Evolutionary conservation across 305 asterid species (phyloP).

Genomic region (Fraxinus sp.): DNA sequence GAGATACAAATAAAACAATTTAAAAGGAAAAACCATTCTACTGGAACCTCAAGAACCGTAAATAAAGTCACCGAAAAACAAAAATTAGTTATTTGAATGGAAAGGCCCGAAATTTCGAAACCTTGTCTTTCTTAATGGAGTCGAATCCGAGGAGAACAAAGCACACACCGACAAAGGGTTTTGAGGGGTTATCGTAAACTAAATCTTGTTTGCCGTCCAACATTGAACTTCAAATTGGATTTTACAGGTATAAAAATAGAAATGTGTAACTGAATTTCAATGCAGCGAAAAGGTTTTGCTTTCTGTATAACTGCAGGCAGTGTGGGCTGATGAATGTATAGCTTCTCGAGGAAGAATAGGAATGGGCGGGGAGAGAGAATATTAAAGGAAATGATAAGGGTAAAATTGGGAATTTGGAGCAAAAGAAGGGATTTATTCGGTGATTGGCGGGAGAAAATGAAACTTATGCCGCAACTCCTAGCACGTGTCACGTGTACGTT

Average conservation of each 20-base stretch:
- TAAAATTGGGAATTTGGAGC: constrained; percentile 23
- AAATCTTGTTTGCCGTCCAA: constrained; percentile 31
- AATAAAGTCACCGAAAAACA: not conserved
- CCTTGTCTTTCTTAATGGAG: constrained; percentile 44
- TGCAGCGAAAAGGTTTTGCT: not conserved
- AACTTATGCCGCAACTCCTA: not conserved
- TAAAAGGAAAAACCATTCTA: not conserved
- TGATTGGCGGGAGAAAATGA: not conserved
- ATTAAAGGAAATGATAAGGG: constrained; percentile 24
- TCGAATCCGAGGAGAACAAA: constrained; percentile 66
- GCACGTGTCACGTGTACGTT: not conserved
- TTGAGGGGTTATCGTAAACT: constrained; percentile 37
- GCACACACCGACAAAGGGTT: constrained; percentile 50
- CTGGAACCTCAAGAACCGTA: not conserved
- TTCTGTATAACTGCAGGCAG: constrained; percentile 4
- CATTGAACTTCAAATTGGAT: constrained; percentile 25
- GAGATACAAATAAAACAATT: not conserved
- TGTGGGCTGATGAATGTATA: constrained; percentile 10
- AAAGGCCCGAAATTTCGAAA: constrained; percentile 9
- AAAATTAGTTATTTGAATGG: not conserved
- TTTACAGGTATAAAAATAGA: not conserved
- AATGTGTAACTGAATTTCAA: not conserved
- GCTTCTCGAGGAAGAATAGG: constrained; percentile 52
- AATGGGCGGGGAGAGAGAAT: constrained; percentile 6
- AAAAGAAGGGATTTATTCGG: constrained; percentile 25